Percentiles rank a stretch among this genome's conserved stretches.
phyloP scores from a whole-genome alignment of 2,329 filamentous ascomycete species.

The Botryotinia calthae region DNA sequence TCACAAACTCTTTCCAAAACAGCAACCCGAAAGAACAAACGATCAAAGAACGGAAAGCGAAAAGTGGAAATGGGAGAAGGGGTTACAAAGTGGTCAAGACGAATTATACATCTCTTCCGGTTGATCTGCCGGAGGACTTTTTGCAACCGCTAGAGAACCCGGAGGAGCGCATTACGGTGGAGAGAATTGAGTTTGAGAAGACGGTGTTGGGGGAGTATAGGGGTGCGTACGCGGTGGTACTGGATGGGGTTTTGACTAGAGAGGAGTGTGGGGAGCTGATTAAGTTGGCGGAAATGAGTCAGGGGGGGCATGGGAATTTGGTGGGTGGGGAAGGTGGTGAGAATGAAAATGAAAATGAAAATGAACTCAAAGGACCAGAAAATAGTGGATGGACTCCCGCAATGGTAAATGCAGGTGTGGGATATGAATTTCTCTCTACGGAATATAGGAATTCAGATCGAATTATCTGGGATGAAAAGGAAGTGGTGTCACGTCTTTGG shows the following conservation, averaged over 20 bases:
- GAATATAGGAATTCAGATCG: constrained; percentile 69
- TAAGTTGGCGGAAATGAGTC: constrained; percentile 16
- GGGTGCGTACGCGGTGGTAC: constrained; percentile 55
- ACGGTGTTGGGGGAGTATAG: constrained; percentile 53
- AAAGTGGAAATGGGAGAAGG: neutral
- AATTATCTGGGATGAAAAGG: constrained; percentile 69
- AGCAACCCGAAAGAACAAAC: neutral
- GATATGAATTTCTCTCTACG: constrained; percentile 55
- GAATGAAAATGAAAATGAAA: neutral
- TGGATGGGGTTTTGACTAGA: constrained; percentile 45
- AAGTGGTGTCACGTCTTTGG: constrained; percentile 62
- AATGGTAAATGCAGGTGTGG: constrained; percentile 48
- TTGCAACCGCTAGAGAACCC: constrained; percentile 47
- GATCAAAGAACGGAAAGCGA: neutral
- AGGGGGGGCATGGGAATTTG: constrained; percentile 12
- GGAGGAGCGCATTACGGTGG: constrained; percentile 36
- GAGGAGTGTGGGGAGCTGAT: constrained; percentile 9
- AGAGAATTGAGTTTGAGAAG: constrained; percentile 53
- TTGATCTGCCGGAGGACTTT: constrained; percentile 47
- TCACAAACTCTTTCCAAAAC: neutral
- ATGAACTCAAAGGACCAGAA: neutral
- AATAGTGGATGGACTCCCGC: constrained; percentile 15
- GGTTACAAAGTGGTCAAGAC: constrained; percentile 22
- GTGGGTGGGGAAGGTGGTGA: neutral
- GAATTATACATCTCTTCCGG: constrained; percentile 41